Base-by-base conservation (phyloP, 2,329 filamentous ascomycete genomes). In the Colletotrichum sp. region DNA sequence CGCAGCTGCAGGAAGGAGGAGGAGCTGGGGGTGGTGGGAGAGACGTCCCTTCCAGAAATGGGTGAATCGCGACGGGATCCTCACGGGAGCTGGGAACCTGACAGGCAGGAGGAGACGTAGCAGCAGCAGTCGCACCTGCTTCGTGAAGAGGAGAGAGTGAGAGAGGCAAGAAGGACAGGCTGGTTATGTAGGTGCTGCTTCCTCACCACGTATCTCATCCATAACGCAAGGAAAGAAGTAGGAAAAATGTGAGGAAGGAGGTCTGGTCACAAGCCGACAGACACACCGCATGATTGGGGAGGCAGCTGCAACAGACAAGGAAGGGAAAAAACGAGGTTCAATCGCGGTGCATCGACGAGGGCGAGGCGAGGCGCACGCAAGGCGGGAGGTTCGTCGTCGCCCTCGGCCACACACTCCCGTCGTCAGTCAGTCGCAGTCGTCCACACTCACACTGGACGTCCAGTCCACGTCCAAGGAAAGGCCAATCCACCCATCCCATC, bases 51-150 rank as follows among this genome's bases (percentile, higher is more conserved):
- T 69, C 36, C 67, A 70, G 24, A 63, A 63, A n/a, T 63, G 57
- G 67, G 57, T 48, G 67, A 52, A 70, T 70, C 59, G 52, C 52
- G 66, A 68, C 52, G 66, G 66, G 66, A 68, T 68, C 66, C 66
- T 68, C 66, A 59, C 66, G 66, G 52, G 52, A 68, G 21, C 13
- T 21, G 26, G 57, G 26, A 70, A 63, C 26, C 26, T 48, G 55
- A 63, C 24, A 48, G 39, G 12, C 26, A 66, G 32, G 9, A 57
- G 59, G 39, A 15, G 28, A 28, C 28, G 28, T 28, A 30, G 28
- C 8, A 63, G 32, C 12, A 65, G 26, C 57, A 60, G 26, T 61
- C 6, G 16, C 59, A 21, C 59, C 32, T 36, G 59, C 59, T 34
- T 30, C 32, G 18, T 61, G 43, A 43, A 28, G 21, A 69, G 24